Conservation (phyloP, 164 flowering plant species). For the Liriodendron chinense region DNA sequence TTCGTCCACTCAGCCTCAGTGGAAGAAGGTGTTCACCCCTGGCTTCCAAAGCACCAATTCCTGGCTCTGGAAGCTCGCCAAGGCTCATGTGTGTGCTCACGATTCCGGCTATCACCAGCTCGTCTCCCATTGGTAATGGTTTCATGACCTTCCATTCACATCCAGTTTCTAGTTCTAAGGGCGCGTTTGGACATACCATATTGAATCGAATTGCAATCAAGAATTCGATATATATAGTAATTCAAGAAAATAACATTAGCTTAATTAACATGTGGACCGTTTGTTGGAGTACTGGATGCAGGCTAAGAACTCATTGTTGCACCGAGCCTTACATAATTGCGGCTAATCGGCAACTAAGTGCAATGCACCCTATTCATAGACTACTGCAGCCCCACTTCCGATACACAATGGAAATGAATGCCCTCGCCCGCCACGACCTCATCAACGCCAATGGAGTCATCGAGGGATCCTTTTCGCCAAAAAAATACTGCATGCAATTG, state of each 20-base stretch:
- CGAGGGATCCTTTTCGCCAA: slow-evolving; percentile 50
- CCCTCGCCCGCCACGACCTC: slow-evolving; percentile 55
- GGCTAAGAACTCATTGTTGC: slow-evolving; percentile 66
- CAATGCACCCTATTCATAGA: slow-evolving; percentile 71
- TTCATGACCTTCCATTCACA: background rate
- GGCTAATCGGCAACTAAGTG: slow-evolving; percentile 62
- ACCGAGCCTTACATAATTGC: slow-evolving; percentile 75
- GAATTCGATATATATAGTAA: no score
- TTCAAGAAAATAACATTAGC: no score
- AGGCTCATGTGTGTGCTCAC: slow-evolving; percentile 63
- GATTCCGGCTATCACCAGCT: slow-evolving; percentile 73
- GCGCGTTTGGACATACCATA: background rate
- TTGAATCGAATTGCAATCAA: no score
- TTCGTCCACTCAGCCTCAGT: slow-evolving; percentile 35
- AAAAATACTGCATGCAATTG: slow-evolving; percentile 51
- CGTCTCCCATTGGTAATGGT: slow-evolving; percentile 64
- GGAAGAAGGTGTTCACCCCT: slow-evolving; percentile 55
- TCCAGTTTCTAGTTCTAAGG: no score
- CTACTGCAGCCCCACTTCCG: slow-evolving; percentile 66
- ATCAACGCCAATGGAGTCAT: slow-evolving; percentile 62
- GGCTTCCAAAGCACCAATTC: slow-evolving; percentile 40
- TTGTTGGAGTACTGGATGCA: slow-evolving; percentile 16
- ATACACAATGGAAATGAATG: slow-evolving; percentile 82
- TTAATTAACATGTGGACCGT: no score
- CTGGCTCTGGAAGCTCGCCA: slow-evolving; percentile 77